Base-by-base conservation (phyloP, 1,284 basidiomycete genomes). In the Fomitiporia mediterranea region DNA sequence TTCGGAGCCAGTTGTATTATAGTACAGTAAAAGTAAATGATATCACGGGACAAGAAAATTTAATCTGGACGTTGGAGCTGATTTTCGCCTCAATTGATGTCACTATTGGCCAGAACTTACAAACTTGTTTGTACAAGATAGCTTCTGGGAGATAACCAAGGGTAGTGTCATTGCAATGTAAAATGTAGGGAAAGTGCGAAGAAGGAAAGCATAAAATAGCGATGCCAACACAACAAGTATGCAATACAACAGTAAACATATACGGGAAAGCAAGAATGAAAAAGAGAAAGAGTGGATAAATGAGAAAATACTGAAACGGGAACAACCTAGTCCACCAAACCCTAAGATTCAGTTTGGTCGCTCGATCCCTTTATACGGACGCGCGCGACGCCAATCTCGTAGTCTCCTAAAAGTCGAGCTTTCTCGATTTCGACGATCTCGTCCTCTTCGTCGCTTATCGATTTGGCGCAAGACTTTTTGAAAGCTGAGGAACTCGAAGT, bases 311-410 rank as follows among this genome's bases (percentile, higher is more conserved):
- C 6, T 5, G 7, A n/a, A 7, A 8, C 21, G 5, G 7, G 8
- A 6, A 23, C 21, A 5, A 7, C 5, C 15, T 42, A n/a, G 40
- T 17, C 5, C n/a, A n/a, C 27, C 11, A 8, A 13, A 25, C 5
- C 27, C 44, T 21, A 11, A 15, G 8, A 19, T 32, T 30, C 34
- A 38, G 11, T 39, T 28, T 2, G 15, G 42, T 7, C 32, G 23
- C 8, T 27, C n/a, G 25, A 37, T 17, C 19, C 32, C 1, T 21
- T 3, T 8, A 54, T 37, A 15, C 21, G 57, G 15, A 55, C 51
- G 6, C 44, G 30, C 28, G 53, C 34, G 11, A 58, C 53, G 13
- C 57, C 57, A 15, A 58, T 48, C 34, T 46, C 52, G 37, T 54
- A 58, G 25, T 46, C 40, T 6, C 39, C 50, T 3, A 8, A 17